phyloP scores from a whole-genome alignment of 345 rosid genomes.

The Sapria himalayana region DNA sequence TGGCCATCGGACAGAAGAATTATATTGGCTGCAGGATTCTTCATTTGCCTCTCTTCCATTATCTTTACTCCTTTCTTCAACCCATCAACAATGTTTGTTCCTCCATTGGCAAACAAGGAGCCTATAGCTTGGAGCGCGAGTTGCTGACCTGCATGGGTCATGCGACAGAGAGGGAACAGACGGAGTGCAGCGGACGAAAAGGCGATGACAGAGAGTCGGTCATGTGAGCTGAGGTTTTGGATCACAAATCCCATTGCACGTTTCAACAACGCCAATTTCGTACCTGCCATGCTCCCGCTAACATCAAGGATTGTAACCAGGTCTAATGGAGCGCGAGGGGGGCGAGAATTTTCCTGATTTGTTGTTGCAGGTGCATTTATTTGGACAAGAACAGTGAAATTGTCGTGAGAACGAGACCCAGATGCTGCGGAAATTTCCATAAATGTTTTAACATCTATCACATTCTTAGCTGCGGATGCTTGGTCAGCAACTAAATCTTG shows the following conservation, averaged over 20 bases:
- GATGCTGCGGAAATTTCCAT: slow-evolving; percentile 67
- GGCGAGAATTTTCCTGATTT: slow-evolving; percentile 16
- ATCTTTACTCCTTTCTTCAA: slow-evolving; percentile 81
- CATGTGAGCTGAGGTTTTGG: slow-evolving; percentile 74
- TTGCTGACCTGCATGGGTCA: slow-evolving; percentile 62
- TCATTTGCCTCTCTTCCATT: slow-evolving; percentile 62
- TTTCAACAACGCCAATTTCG: slow-evolving; percentile 82
- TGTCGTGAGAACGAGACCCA: slow-evolving; percentile 21
- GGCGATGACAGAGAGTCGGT: slow-evolving; percentile 89
- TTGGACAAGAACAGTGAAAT: slow-evolving; percentile 58
- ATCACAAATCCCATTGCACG: slow-evolving; percentile 98
- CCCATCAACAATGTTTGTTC: slow-evolving; percentile 93
- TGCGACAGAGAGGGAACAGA: slow-evolving; percentile 55
- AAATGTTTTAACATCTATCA: slow-evolving; percentile 31
- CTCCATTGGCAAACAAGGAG: slow-evolving; percentile 81
- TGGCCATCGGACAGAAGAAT: slow-evolving; percentile 87
- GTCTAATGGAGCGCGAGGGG: slow-evolving; percentile 64
- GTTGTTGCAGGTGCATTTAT: slow-evolving; percentile 46
- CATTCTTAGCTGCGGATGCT: slow-evolving; percentile 9
- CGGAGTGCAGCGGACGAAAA: slow-evolving; percentile 94
- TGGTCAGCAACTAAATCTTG: slow-evolving; percentile 20
- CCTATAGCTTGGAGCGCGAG: slow-evolving; percentile 76
- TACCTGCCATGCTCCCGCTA: slow-evolving; percentile 99
- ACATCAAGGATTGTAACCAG: slow-evolving; percentile 82
- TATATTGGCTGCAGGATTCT: slow-evolving; percentile 71